These are phyloP conservation scores for Cronartium ribicola DNA, from an alignment of 1,284 basidiomycete species.

Conservation along the genomic window DNA sequence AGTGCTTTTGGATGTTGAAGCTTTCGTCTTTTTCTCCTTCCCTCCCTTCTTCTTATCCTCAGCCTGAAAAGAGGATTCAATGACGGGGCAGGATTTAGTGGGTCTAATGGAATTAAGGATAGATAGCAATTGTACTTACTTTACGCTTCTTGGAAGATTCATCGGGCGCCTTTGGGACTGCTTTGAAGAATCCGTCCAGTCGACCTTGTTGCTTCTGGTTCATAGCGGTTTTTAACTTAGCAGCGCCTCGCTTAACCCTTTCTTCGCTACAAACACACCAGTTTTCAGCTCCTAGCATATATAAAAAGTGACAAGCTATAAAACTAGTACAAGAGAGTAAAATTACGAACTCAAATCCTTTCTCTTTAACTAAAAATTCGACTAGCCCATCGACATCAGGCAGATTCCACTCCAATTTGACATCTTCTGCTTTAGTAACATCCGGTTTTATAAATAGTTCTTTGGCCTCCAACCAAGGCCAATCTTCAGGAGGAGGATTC, in stretches of 20 bases:
- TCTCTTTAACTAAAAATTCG: slow-evolving; percentile 87
- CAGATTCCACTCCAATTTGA: slow-evolving; percentile 83
- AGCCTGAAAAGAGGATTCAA: neutral
- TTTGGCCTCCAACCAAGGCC: slow-evolving; percentile 47
- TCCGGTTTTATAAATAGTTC: slow-evolving; percentile 48
- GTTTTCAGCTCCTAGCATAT: neutral
- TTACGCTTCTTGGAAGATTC: slow-evolving; percentile 33
- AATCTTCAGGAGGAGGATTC: slow-evolving; percentile 51
- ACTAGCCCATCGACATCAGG: slow-evolving; percentile 92
- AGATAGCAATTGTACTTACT: slow-evolving; percentile 4
- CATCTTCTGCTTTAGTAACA: slow-evolving; percentile 33
- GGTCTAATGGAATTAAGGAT: too few relatives aligned
- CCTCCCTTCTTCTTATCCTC: neutral
- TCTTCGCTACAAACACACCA: slow-evolving; percentile 68
- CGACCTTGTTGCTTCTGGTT: slow-evolving; percentile 92
- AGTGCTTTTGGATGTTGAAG: too few relatives aligned
- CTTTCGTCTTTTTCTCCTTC: neutral
- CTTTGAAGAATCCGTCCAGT: slow-evolving; percentile 88
- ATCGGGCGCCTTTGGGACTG: slow-evolving; percentile 48
- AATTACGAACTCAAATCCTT: slow-evolving; percentile 82
- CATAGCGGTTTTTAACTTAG: slow-evolving; percentile 81
- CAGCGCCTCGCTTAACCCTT: slow-evolving; percentile 87
- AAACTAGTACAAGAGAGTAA: slow-evolving; percentile 8
- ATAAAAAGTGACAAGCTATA: slow-evolving; percentile 2
- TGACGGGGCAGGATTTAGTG: too few relatives aligned